Conservation (phyloP, 106 monocot species). For the Apostasia shenzhenica region DNA sequence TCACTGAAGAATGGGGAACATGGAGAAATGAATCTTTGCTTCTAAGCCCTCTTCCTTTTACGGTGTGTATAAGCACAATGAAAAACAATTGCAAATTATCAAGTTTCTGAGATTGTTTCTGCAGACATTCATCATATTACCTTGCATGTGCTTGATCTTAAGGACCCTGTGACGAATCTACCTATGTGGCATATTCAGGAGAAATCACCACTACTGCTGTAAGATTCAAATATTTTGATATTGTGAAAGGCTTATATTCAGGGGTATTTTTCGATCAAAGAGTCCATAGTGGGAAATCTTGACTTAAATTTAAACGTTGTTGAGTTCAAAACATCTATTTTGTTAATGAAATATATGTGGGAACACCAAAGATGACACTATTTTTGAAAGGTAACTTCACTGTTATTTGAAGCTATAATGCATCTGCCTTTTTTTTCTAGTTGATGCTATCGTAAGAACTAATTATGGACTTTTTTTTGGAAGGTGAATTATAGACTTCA, state of each 20-base stretch:
- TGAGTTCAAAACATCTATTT: too few relatives aligned
- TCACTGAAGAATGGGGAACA: conserved; percentile 80
- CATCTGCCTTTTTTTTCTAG: not conserved
- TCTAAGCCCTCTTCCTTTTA: conserved; percentile 66
- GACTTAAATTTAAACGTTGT: too few relatives aligned
- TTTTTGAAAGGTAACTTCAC: too few relatives aligned
- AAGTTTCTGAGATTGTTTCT: not conserved
- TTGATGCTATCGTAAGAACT: not conserved
- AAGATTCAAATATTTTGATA: conserved; percentile 33
- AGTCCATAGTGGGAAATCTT: conserved; percentile 5
- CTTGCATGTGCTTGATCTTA: conserved; percentile 6
- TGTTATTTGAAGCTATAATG: not conserved
- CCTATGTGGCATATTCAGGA: conserved; percentile 47
- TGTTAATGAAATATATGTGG: too few relatives aligned
- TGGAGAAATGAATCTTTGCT: conserved; percentile 82
- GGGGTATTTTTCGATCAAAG: conserved; percentile 2
- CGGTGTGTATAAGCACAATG: conserved; percentile 23
- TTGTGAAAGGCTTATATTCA: not conserved
- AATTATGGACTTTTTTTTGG: too few relatives aligned
- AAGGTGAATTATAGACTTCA: too few relatives aligned
- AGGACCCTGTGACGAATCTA: conserved; percentile 94
- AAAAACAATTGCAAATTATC: not conserved
- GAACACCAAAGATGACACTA: too few relatives aligned
- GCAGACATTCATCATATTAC: not conserved
- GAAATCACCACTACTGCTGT: conserved; percentile 73